phyloP scores from a whole-genome alignment of 768 basidiomycete species.

The Tylopilus vinaceipallidus region DNA sequence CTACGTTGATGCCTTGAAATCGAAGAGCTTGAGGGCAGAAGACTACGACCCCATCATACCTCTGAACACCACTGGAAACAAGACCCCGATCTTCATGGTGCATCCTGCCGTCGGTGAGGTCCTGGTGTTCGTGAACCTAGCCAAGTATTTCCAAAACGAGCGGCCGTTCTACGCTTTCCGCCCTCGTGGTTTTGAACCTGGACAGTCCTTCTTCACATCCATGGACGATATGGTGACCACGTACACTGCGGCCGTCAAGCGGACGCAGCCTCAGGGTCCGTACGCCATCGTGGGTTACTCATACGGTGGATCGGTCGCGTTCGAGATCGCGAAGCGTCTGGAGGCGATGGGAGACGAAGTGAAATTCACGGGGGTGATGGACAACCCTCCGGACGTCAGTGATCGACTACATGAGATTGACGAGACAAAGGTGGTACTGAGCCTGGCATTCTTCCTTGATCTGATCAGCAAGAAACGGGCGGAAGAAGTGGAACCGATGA shows the following conservation, averaged over 20 bases:
- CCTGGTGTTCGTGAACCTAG: neutral
- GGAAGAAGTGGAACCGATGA: neutral
- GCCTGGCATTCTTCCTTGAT: neutral
- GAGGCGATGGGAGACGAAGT: neutral
- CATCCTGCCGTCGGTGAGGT: neutral
- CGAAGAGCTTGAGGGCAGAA: neutral
- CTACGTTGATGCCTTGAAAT: neutral
- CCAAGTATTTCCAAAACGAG: neutral
- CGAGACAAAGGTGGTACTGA: neutral
- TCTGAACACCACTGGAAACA: neutral
- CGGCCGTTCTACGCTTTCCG: neutral
- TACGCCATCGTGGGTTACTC: neutral
- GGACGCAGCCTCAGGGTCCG: neutral
- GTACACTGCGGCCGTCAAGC: neutral
- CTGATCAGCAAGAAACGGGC: neutral
- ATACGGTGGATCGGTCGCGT: neutral
- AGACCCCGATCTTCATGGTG: neutral
- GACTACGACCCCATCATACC: constrained; percentile 3
- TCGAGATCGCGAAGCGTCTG: neutral
- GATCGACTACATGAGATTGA: neutral
- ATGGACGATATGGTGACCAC: neutral
- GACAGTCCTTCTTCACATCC: neutral
- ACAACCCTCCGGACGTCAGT: neutral
- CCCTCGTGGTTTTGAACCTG: neutral
- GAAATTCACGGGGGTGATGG: neutral